Base-by-base conservation (phyloP, 805 yeast species). In the Candida pini region DNA sequence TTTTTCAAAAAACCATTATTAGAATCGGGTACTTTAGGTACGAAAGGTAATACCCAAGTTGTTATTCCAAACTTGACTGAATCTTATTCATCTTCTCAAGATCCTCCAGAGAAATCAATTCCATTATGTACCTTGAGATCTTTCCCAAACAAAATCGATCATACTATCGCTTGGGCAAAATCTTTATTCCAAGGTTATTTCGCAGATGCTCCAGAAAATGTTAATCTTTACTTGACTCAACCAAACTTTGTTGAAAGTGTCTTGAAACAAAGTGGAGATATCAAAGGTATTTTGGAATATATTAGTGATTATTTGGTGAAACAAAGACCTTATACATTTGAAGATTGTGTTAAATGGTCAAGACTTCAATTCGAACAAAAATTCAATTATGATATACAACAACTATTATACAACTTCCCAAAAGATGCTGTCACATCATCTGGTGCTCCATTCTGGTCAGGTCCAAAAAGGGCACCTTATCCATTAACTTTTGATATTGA, bases 161-260 rank as follows among this genome's bases (percentile, higher is more conserved):
- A 92, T 57, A 92, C 99, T 1, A 92, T 92, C 64, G 97, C 98
- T 5, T 92, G 99, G 99, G 95, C 97, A 12, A 94, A 94, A 65
- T 79, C 88, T 14, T 69, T 87, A 55, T 92, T 92, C 72, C 92
- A 84, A 68, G 96, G 92, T 15, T 87, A 78, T 54, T 92, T 92
- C 60, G 69, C 78, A 24, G 96, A 90, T 41, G 72, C 87, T n/a
- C 89, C 96, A 14, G 96, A 86, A 60, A 87, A 87, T 51, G 97
- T 89, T 36, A 92, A 92, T 60, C 63, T 86, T 55, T 92, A 88
- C 62, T 66, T 92, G 56, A 69, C 89, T 22, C 96, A 92, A 63
- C 92, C 96, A 41, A 81, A 88, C 63, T 92, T 81, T 60, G 90
- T 90, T 29, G 97, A 90, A 64, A 78, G 81, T 43, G 82, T 94